These are phyloP conservation scores for Entophlyctis luteolus DNA, from an alignment of 192 early-diverging fungal genomes.

Conservation along the genomic window DNA sequence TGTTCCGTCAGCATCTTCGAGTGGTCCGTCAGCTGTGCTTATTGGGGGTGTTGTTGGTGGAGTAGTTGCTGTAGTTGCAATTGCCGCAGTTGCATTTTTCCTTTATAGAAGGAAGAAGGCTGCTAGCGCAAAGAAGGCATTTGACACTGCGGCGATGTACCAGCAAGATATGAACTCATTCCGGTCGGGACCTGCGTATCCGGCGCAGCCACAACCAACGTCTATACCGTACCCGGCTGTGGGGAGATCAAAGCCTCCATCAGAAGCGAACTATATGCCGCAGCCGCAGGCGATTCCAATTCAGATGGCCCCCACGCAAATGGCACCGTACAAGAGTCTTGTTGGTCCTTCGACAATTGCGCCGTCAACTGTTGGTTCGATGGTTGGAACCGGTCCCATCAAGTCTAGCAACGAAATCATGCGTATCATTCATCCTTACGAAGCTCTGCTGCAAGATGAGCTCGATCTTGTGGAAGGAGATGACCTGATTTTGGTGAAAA, in stretches of 20 bases:
- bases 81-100: background rate
- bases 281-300: too few relatives aligned
- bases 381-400: too few relatives aligned
- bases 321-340: background rate
- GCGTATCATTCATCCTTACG: conserved; percentile 30
- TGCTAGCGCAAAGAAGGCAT: too few relatives aligned
- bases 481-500: conserved; percentile 32
- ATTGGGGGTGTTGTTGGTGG: background rate
- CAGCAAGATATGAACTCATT: too few relatives aligned
- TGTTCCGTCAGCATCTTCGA: background rate
- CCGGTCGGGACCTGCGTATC: too few relatives aligned
- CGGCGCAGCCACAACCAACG: too few relatives aligned
- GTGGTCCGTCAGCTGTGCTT: background rate
- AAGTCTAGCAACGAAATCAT: conserved; percentile 1
- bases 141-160: background rate
- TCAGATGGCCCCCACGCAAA: too few relatives aligned
- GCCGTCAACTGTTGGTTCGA: too few relatives aligned
- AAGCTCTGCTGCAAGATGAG: conserved; percentile 28
- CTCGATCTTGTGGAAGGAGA: conserved; percentile 28
- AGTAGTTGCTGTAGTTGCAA: background rate
- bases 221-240: too few relatives aligned
- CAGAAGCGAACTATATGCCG: background rate
- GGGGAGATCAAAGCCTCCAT: too few relatives aligned
- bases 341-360: background rate
- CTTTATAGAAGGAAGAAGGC: too few relatives aligned